Percentiles rank a stretch among this genome's conserved stretches.
Conservation (phyloP, 2,329 filamentous ascomycete species). For the Hypoxylon sp. region DNA sequence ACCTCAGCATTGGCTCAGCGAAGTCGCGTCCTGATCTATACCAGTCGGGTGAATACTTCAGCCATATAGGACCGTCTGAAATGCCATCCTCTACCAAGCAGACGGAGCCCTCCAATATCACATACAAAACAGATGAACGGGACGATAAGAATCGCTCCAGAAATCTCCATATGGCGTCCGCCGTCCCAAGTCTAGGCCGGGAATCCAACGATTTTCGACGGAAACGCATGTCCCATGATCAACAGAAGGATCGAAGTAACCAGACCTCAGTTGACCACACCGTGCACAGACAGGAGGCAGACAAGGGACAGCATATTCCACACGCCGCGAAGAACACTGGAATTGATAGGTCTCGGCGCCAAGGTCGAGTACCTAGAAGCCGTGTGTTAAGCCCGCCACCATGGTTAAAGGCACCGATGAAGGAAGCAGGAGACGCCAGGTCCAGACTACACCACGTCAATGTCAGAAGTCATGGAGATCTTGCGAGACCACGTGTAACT, state of each 20-base stretch:
- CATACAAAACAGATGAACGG: background rate
- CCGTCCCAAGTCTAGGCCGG: background rate
- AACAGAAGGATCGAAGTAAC: background rate
- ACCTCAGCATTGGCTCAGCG: background rate
- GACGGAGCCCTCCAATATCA: background rate
- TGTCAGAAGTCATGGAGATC: conserved; percentile 18
- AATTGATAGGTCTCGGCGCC: conserved; percentile 2
- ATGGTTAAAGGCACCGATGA: conserved; percentile 42
- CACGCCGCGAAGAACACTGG: background rate
- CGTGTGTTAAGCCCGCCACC: conserved; percentile 40
- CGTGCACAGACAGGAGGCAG: background rate
- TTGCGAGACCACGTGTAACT: conserved; percentile 9
- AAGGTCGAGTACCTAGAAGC: conserved; percentile 24
- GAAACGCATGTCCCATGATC: background rate
- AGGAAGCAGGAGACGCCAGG: conserved; percentile 37
- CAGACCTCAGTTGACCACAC: background rate
- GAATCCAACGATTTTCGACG: background rate
- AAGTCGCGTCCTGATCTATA: background rate
- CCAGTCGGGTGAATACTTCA: background rate
- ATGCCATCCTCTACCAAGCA: background rate
- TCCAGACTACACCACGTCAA: conserved; percentile 38
- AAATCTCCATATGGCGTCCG: background rate
- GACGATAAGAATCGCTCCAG: background rate
- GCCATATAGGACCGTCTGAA: background rate
- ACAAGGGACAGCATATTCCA: background rate